Base-by-base conservation (phyloP, 768 basidiomycete genomes). In the Kwoniella dendrophila region DNA sequence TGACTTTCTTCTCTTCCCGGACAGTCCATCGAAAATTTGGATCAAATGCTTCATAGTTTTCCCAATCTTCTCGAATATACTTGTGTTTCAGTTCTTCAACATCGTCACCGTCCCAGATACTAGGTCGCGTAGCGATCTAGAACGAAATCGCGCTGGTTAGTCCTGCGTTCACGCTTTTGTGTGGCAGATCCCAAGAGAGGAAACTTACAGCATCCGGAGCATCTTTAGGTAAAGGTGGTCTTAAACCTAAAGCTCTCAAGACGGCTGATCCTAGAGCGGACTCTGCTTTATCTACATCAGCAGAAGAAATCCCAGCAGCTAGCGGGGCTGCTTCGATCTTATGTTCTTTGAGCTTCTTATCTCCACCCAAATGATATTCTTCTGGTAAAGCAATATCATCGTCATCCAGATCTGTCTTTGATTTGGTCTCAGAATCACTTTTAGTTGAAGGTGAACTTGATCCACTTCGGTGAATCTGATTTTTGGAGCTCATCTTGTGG, bases 21-120 rank as follows among this genome's bases (percentile, higher is more conserved):
- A 84, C 87, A 3, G 87, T 87, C 87, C 88, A 89, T 7, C 87
- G 83, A 18, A 86, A 87, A n/a, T 76, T 56, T 1, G 86, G 84
- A 71, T 89, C 85, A 67, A 89, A 88, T 1, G 86, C 82, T 69
- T 86, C 85, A 3, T 49, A n/a, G 22, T 67, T 70, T 50, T 70
- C 69, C 64, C 65, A 67, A 18, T 66, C 52, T 4, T 27, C 14
- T 20, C 52, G 18, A 20, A 61, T 55, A 26, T 56, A 54, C 2
- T 55, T 43, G 20, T 32, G 44, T 26, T 57, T 33, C 49, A 70
- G 70, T 18, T 65, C 59, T 20, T 64, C 65, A 0, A 66, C 66
- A 32, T 73, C 70, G 27, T 64, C 65, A 18, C 61, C 57, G 52
- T 76, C 75, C 36, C 59, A 76, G 10, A 74, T 71, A 18, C 60